phyloP scores from a whole-genome alignment of 805 yeast genomes.

The Cyberlindnera samutprakarnensis region DNA sequence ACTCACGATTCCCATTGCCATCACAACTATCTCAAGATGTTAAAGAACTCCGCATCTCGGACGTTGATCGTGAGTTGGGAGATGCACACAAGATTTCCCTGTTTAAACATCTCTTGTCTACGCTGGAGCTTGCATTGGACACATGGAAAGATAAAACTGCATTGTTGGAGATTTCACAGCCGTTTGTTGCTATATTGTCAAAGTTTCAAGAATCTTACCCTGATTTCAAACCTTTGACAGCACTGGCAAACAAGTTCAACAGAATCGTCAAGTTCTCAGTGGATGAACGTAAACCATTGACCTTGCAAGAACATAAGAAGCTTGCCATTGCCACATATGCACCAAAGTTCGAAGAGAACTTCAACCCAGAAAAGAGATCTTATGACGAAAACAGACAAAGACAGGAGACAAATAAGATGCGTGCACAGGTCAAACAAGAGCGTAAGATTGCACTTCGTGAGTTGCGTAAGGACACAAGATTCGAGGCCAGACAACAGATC shows the following conservation, averaged over 20 bases:
- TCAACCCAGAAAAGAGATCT: conserved; percentile 90
- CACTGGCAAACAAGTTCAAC: conserved; percentile 35
- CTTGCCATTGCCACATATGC: conserved; percentile 76
- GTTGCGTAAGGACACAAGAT: conserved; percentile 80
- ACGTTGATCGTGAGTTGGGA: conserved; percentile 24
- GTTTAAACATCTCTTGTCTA: conserved; percentile 23
- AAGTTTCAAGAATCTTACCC: conserved; percentile 32
- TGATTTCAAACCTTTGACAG: conserved; percentile 24
- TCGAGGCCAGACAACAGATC: conserved; percentile 80
- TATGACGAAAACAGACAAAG: conserved; percentile 78
- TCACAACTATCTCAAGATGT: conserved; percentile 3
- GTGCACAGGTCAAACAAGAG: conserved; percentile 84
- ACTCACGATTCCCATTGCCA: conserved; percentile 20
- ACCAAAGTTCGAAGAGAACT: conserved; percentile 93
- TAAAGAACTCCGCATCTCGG: conserved; percentile 13
- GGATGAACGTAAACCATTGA: conserved; percentile 58
- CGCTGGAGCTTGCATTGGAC: conserved; percentile 25
- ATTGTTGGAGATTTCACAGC: conserved; percentile 47
- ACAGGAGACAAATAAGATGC: conserved; percentile 77
- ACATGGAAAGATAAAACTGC: conserved; percentile 61
- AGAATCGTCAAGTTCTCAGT: conserved; percentile 41
- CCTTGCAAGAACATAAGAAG: conserved; percentile 77
- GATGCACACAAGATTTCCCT: conserved; percentile 16
- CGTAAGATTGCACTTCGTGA: conserved; percentile 83
- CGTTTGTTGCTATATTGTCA: conserved; percentile 37